phyloP scores from a whole-genome alignment of 495 filamentous ascomycete species.

The Penicillium longicatenatum region DNA sequence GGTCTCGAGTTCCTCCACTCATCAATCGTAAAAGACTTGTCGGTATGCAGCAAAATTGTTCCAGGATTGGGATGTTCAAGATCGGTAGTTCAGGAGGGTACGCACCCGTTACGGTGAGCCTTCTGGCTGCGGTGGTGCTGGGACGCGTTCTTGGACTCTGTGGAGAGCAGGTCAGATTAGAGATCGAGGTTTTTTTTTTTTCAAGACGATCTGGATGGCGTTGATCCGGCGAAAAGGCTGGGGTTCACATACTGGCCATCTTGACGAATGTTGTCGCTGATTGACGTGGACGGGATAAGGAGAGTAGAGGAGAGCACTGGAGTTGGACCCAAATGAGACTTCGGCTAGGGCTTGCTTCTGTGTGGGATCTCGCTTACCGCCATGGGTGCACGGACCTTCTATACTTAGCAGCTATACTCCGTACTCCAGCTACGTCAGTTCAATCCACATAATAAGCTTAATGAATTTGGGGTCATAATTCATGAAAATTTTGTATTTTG shows the following conservation, averaged over 20 bases:
- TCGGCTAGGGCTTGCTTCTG: slow-evolving; percentile 48
- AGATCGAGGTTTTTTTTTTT: slow-evolving; percentile 22
- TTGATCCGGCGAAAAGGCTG: slow-evolving; percentile 1
- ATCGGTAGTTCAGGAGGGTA: slow-evolving; percentile 23
- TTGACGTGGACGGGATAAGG: slow-evolving; percentile 37
- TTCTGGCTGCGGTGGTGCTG: slow-evolving; percentile 97
- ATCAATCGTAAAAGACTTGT: neutral
- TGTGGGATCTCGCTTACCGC: slow-evolving; percentile 54
- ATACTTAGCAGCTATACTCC: neutral
- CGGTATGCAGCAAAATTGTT: neutral
- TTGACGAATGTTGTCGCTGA: slow-evolving; percentile 51
- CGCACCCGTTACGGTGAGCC: slow-evolving; percentile 96
- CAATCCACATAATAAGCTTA: slow-evolving; percentile 1
- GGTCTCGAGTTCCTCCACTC: slow-evolving; percentile 1
- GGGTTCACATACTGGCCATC: slow-evolving; percentile 52
- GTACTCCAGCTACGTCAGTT: slow-evolving; percentile 2
- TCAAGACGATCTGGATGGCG: neutral
- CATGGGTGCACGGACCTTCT: slow-evolving; percentile 30
- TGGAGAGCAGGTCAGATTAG: slow-evolving; percentile 33
- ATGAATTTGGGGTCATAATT: neutral
- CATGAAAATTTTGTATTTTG: neutral
- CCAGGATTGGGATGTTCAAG: neutral
- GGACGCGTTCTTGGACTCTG: slow-evolving; percentile 99
- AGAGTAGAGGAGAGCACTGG: slow-evolving; percentile 26
- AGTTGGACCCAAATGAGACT: slow-evolving; percentile 30